Evolutionary conservation across 441 rosid genomes (phyloP), one percentile per base, ranked within the genome.

Genomic region (Cnidoscolus chayamansa): DNA sequence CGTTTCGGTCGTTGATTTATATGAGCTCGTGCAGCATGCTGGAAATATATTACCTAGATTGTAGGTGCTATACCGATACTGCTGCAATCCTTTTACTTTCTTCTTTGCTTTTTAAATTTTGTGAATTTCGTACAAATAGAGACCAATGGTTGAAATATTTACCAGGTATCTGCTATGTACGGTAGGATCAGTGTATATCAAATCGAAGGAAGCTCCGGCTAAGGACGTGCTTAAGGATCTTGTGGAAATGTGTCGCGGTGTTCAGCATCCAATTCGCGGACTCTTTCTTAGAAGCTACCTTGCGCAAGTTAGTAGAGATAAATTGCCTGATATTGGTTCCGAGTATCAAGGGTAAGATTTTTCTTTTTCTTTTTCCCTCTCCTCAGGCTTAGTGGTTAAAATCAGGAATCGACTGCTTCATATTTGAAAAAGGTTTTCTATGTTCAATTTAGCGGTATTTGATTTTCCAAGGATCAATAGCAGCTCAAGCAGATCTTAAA

Each of bases 11-110:
- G 89, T 90, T 62, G 99, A 95, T 84, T 88, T 95, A 57, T 95
- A 95, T 77, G 99, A 95, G 80, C 94, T 92, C 1, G 99, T 95
- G 59, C 99, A 95, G 80, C 98, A 95, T 72, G 98, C 99, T n/a
- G 99, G 99, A 61, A 95, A 95, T 87, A 84, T 93, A 74, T 80
- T 95, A 83, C 99, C 99, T 64, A 88, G 99, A 81, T 68, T 89
- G 99, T 95, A 74, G 90, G 97, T 80, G 54, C 16, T 43, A 57
- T 19, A 10, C 0, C 4, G 43, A 13, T 3, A 30, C 19, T 32
- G 35, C 12, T 47, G 10, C 13, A 30, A 15, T 37, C 0, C 4
- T 37, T 53, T 37, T 57, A 7, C 0, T 5, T 19, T 17, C 11
- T 3, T 62, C 58, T 11, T 59, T 20, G 0, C 1, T 5, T 8